Evolutionary conservation across 257 asterid genomes (phyloP), one percentile per base, ranked within the genome.

Genomic region (Hygrophila difformis): DNA sequence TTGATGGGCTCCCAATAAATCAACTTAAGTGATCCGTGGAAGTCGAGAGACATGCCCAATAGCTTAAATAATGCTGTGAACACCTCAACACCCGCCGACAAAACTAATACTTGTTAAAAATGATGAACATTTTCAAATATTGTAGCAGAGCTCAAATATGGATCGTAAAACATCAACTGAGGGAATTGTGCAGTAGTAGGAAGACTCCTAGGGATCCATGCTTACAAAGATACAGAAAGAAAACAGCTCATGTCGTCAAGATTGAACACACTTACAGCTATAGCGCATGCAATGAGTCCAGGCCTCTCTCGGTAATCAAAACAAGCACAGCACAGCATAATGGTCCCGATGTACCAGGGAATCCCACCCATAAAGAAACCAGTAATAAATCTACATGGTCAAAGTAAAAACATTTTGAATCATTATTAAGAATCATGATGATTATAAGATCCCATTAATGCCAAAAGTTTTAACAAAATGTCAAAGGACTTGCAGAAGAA

Each of bases 311-410:
- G 71, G 76, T 81, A 61, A 59, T 87, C 93, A 69, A 82, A 49
- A 53, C 83, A 77, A 58, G 66, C 87, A 60, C 93, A 87, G 52
- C 83, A 23, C 63, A 87, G 71, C 39, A 87, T 56, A 56, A 76
- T 69, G 51, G 92, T 81, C 61, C 93, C 94, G 58, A 87, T 61
- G 59, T 83, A 87, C 97, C 97, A 87, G 21, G 97, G 94, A 46
- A 87, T 59, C 19, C 81, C 78, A 52, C 97, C 92, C 50, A 87
- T 68, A 57, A 87, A 51, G 71, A 78, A 87, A 17, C 97, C 97
- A 47, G 45, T 50, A 64, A 87, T 74, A 57, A 87, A 87, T 78
- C 94, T 87, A 65, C 56, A 63, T 58, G 20, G n/a, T 36, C 56
- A 31, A 12, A 4, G 1, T 1, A 41, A 13, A 41, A 0, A 2